These are phyloP conservation scores for Hygrocybe coccinea DNA, from an alignment of 768 basidiomycete genomes.

Conservation along the genomic window DNA sequence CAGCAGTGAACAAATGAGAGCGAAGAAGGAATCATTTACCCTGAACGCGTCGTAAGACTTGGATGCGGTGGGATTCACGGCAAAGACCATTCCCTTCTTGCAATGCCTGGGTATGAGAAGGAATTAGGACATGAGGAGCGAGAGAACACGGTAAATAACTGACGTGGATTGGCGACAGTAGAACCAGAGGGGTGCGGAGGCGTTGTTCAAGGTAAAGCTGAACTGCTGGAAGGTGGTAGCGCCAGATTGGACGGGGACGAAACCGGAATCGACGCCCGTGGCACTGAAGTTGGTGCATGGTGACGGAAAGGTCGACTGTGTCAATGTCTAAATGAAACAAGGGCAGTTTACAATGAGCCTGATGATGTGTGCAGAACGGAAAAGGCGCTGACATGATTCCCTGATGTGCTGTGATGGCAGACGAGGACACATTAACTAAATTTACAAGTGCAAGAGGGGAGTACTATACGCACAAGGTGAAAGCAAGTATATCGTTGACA, in stretches of 20 bases:
- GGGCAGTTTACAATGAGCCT: neutral
- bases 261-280: conserved; percentile 40
- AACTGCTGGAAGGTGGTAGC: conserved; percentile 32
- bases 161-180: conserved; percentile 35
- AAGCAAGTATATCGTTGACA: conserved; percentile 12
- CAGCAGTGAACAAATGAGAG: neutral
- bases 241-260: conserved; percentile 26
- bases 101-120: conserved; percentile 21
- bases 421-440: conserved; percentile 4
- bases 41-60: conserved; percentile 38
- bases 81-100: conserved; percentile 42
- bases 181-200: conserved; percentile 41
- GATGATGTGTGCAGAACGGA: too few relatives aligned
- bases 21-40: conserved; percentile 10
- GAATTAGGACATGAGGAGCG: neutral
- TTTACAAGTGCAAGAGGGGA: conserved; percentile 14
- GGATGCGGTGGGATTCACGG: conserved; percentile 36
- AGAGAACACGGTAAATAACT: neutral
- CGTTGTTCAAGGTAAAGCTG: conserved; percentile 37
- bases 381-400: conserved; percentile 29
- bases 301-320: conserved; percentile 42
- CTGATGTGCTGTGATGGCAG: conserved; percentile 16
- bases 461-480: conserved; percentile 18
- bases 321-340: conserved; percentile 32
- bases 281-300: conserved; percentile 35